Conservation (phyloP, 2,329 filamentous ascomycete genomes). For the Paecilomyces sp. region DNA sequence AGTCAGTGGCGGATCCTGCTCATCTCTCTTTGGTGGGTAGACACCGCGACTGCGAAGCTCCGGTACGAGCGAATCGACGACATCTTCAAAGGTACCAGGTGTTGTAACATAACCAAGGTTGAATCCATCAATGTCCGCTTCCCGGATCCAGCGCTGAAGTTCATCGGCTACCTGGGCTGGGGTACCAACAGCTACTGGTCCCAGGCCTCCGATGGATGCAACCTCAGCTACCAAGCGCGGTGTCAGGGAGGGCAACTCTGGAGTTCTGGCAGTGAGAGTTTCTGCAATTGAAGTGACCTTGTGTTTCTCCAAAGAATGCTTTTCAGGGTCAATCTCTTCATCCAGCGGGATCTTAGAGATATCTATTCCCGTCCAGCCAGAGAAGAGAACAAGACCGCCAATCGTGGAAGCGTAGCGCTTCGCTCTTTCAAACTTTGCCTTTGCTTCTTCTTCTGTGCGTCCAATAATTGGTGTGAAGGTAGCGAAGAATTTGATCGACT, state of each 20-base stretch:
- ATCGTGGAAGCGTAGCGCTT: conserved; percentile 48
- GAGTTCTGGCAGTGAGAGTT: conserved; percentile 43
- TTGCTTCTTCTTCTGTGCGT: conserved; percentile 46
- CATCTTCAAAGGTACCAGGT: conserved; percentile 47
- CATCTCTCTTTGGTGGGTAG: conserved; percentile 20
- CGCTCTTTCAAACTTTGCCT: conserved; percentile 44
- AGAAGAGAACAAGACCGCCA: conserved; percentile 50
- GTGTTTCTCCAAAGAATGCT: conserved; percentile 48
- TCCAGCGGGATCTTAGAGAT: conserved; percentile 52
- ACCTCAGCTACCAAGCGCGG: conserved; percentile 40
- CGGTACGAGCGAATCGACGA: conserved; percentile 44
- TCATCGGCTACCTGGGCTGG: conserved; percentile 41
- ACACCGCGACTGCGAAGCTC: conserved; percentile 38
- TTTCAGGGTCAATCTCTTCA: conserved; percentile 47
- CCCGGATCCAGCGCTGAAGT: conserved; percentile 40
- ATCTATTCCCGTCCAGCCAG: conserved; percentile 56
- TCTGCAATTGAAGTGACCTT: conserved; percentile 46
- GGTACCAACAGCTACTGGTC: conserved; percentile 42
- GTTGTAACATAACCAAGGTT: conserved; percentile 43
- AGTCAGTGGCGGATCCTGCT: conserved; percentile 28
- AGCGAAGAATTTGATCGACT: conserved; percentile 50
- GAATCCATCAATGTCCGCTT: conserved; percentile 37
- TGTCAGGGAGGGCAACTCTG: conserved; percentile 42
- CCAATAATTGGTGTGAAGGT: conserved; percentile 46
- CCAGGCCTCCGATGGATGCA: conserved; percentile 43